Evolutionary conservation across 164 flowering plant species (phyloP).

Genomic region (Magnolia sinica): DNA sequence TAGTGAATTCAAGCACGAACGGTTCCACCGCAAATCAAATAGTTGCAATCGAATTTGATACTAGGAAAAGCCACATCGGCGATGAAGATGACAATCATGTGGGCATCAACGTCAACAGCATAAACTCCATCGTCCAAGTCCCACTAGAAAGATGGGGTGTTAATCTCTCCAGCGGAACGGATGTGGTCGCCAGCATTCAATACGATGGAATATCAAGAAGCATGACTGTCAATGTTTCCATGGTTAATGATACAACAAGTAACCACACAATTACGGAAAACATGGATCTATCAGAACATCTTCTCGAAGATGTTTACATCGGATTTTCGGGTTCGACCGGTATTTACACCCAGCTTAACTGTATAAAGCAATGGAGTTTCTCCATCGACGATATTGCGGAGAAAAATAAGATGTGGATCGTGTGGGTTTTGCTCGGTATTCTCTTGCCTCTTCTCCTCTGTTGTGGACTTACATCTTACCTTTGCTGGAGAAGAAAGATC

Average conservation of each 20-base stretch:
- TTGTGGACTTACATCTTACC: constrained; percentile 1
- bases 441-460: constrained; percentile 12
- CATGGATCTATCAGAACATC: constrained; percentile 28
- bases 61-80: constrained; percentile 11
- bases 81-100: constrained; percentile 24
- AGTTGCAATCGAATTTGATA: constrained; percentile 34
- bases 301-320: constrained; percentile 11
- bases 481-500: constrained; percentile 15
- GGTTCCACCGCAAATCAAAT: constrained; percentile 4
- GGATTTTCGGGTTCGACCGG: constrained; percentile 19
- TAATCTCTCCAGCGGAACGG: constrained; percentile 13
- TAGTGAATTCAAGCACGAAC: constrained; percentile 22
- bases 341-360: constrained; percentile 27
- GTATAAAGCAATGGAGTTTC: constrained; percentile 44
- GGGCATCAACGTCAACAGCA: constrained; percentile 25
- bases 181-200: constrained; percentile 15
- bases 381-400: constrained; percentile 12
- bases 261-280: constrained; percentile 14
- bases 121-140: not conserved
- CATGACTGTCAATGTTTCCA: constrained; percentile 20
- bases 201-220: constrained; percentile 29
- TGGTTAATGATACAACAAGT: constrained; percentile 2
- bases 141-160: constrained; percentile 21
- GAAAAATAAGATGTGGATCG: not conserved
- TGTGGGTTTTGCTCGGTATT: constrained; percentile 32